Evolutionary conservation across 306 rosid species (phyloP), one percentile per base, ranked within the genome.

Genomic region (Cicer bijugum): DNA sequence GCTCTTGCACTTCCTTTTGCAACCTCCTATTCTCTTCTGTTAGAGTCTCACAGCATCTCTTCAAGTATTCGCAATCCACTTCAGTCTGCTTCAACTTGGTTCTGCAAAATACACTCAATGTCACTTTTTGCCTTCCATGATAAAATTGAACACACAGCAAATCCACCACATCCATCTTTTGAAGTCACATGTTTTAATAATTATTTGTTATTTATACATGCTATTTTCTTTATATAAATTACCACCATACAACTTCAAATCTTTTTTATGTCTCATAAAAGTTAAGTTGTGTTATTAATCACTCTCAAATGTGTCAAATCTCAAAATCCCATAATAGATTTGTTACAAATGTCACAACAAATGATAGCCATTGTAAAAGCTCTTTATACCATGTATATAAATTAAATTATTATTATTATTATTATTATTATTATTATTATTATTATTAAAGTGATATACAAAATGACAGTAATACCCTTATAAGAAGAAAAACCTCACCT

Each of bases 1-100:
- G 94, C 84, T 91, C 99, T 72, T 88, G 93, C 75, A 91, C 92
- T 78, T 94, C 99, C 82, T 91, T 94, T 75, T 89, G 96, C 82
- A 89, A 15, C 84, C 95, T 81, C 82, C 87, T 82, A 79, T 94
- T 94, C 81, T 94, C 99, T 42, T 86, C 94, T 0, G 92, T 89
- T 20, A 91, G 83, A 73, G 83, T 94, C 88, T 94, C 96, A 75
- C 90, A 91, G 75, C 93, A 94, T 61, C 84, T 86, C 85, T 83
- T 94, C 69, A 91, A 84, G 77, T 88, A 86, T 71, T 94, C 97
- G 44, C 95, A 91, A 51, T 94, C 99, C 83, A 94, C 99, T 80
- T 89, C 96, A 19, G 97, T 94, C 12, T 94, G 97, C 95, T 94
- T 94, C 89, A 94, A 63, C 84, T 94, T 94, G 53, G 97, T 94